Base-by-base conservation (phyloP, 257 asterid genomes). In the Mitragyna speciosa region DNA sequence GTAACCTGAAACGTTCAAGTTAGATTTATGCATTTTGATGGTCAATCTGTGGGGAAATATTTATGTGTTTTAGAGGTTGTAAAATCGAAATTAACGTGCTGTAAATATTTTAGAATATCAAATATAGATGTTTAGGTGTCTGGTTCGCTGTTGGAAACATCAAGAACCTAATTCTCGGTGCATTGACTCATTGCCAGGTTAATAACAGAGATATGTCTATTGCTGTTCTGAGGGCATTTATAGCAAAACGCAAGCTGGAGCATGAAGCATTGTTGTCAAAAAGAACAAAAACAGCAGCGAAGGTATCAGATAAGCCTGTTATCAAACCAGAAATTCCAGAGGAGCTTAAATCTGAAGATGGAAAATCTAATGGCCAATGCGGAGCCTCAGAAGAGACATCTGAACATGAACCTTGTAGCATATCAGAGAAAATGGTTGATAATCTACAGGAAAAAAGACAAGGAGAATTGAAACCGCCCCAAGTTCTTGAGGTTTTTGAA, bases 151-250 rank as follows among this genome's bases (percentile, higher is more conserved):
- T 61, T 48, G 54, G 33, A 51, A 68, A 63, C 36, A 63, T 31
- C 26, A 48, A 56, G 52, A 20, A 16, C 43, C 48, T 85, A 83
- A 80, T 56, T 64, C 56, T 83, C 52, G 76, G 80, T n/a, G 76
- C 70, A 74, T 31, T 85, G 31, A 77, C 41, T 75, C 48, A 76
- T 41, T 79, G 70, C 45, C 92, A 96, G 99, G 98, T 96, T 78
- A 92, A 96, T 71, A 94, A 96, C 84, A 89, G 98, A 83, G 99
- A 96, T 82, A 89, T 96, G 94, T 96, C 99, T 28, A 88, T 96
- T 83, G 97, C 99, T 36, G 97, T 96, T 85, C 80, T 94, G 91
- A 91, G 99, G 89, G 82, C 92, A 63, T 94, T 92, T 88, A 81
- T 96, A 76, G 80, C 89, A 15, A 90, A 90, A 76, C 91, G 91